A percentile compares a stretch with the other conserved stretches of the same genome.
phyloP scores from a whole-genome alignment of 176 grass and related monocot genomes.

The Carex littledalei region DNA sequence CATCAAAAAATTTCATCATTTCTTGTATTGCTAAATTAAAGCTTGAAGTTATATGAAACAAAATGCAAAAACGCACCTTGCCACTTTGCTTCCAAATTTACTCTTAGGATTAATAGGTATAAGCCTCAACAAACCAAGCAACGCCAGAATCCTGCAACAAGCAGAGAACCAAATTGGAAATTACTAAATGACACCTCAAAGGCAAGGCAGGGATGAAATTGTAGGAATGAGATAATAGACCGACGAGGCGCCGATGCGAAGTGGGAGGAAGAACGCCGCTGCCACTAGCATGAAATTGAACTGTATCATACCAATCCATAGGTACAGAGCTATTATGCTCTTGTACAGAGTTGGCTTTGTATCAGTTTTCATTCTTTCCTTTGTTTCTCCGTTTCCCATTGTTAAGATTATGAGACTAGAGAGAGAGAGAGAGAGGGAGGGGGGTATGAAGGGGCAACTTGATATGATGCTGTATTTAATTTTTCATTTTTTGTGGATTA shows the following conservation, averaged over 20 bases:
- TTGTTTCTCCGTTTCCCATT: constrained; percentile 6
- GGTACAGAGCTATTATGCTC: constrained; percentile 17
- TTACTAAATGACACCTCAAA: not conserved
- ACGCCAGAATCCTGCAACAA: not conserved
- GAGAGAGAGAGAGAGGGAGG: not conserved
- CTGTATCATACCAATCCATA: constrained; percentile 18
- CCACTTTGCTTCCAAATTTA: constrained; percentile 9
- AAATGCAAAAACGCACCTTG: not conserved
- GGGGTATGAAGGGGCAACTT: not conserved
- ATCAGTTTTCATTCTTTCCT: no score
- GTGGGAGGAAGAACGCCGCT: not conserved
- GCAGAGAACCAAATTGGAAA: not conserved
- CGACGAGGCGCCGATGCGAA: not conserved
- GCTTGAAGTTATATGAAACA: not conserved
- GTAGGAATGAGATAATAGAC: not conserved
- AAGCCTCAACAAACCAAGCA: not conserved
- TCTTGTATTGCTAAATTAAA: not conserved
- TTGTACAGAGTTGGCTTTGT: not conserved
- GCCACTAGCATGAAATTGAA: not conserved
- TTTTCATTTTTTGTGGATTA: not conserved
- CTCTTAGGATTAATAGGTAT: constrained; percentile 12
- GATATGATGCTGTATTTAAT: no score
- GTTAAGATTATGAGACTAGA: not conserved
- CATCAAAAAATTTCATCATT: not conserved
- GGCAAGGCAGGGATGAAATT: not conserved